A percentile compares a stretch with the other conserved stretches of the same genome.
Evolutionary conservation across 495 filamentous ascomycete genomes (phyloP).

Genomic region (Oidiodendron maius): DNA sequence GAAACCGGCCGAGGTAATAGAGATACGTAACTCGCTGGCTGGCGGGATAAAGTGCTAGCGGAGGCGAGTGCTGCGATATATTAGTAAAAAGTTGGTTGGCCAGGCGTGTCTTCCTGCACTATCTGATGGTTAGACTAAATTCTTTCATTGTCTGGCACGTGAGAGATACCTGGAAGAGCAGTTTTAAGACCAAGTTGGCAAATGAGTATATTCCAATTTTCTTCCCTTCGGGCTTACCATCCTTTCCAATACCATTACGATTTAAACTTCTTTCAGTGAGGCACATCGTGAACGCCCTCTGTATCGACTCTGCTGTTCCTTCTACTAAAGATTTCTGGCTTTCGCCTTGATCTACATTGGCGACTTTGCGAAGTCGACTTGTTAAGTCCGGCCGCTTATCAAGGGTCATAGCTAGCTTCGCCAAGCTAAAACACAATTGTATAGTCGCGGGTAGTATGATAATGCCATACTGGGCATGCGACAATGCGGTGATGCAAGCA

Average conservation of each 20-base stretch:
- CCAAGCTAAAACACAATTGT: slow-evolving; percentile 67
- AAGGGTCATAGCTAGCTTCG: slow-evolving; percentile 73
- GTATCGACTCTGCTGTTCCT: slow-evolving; percentile 76
- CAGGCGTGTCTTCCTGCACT: slow-evolving; percentile 56
- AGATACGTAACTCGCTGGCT: slow-evolving; percentile 85
- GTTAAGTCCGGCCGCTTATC: slow-evolving; percentile 68
- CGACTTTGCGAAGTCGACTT: slow-evolving; percentile 47
- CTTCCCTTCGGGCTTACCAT: slow-evolving; percentile 69
- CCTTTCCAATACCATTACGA: slow-evolving; percentile 32
- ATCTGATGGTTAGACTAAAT: slow-evolving; percentile 9
- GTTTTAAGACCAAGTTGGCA: slow-evolving; percentile 84
- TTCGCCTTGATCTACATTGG: slow-evolving; percentile 30
- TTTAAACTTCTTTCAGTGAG: slow-evolving; percentile 72
- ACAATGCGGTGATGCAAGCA: slow-evolving; percentile 74
- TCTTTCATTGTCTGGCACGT: not conserved
- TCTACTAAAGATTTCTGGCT: slow-evolving; percentile 69
- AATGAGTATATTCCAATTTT: slow-evolving; percentile 83
- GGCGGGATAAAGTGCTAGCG: slow-evolving; percentile 73
- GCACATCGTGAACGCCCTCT: slow-evolving; percentile 86
- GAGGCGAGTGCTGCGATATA: slow-evolving; percentile 75
- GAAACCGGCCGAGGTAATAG: slow-evolving; percentile 89
- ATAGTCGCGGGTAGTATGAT: slow-evolving; percentile 73
- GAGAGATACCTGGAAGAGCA: slow-evolving; percentile 67
- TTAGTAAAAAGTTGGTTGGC: slow-evolving; percentile 87
- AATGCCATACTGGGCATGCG: slow-evolving; percentile 69